Evolutionary conservation across 1,284 basidiomycete genomes (phyloP).

Genomic region (Ganoderma sinense): DNA sequence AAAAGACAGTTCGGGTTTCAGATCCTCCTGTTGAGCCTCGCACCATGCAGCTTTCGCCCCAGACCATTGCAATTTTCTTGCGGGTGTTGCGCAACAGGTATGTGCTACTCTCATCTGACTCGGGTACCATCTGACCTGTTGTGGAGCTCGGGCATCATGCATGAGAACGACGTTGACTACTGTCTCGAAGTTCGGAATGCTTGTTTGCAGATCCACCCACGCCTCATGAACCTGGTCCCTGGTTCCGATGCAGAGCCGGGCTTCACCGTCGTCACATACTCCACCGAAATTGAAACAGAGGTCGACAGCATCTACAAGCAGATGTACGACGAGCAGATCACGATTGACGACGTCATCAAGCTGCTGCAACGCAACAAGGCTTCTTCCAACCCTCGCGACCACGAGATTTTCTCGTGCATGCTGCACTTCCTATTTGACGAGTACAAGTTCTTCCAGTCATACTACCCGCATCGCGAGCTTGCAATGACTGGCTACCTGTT

Average conservation of each 20-base stretch:
- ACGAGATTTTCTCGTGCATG: conserved; percentile 98
- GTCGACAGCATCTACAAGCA: conserved; percentile 96
- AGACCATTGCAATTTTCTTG: conserved; percentile 92
- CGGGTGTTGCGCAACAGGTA: conserved; percentile 85
- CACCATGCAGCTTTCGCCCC: conserved; percentile 84
- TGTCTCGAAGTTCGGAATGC: conserved; percentile 94
- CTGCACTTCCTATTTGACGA: conserved; percentile 99
- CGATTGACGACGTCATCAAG: conserved; percentile 93
- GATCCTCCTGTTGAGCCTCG: conserved; percentile 82
- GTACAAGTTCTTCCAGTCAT: conserved; percentile 99
- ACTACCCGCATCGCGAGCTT: conserved; percentile 93
- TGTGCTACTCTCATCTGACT: neutral
- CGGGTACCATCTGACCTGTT: conserved; percentile 10
- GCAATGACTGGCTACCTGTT: conserved; percentile 97
- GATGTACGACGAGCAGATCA: conserved; percentile 96
- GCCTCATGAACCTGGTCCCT: conserved; percentile 95
- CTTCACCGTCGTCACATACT: conserved; percentile 89
- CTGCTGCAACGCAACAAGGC: conserved; percentile 89
- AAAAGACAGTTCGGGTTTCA: conserved; percentile 80
- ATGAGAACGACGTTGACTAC: conserved; percentile 84
- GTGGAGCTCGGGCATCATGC: conserved; percentile 69
- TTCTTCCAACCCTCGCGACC: conserved; percentile 86
- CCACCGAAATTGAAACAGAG: conserved; percentile 90
- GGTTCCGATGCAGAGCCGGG: conserved; percentile 92
- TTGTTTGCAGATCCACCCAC: conserved; percentile 95